Percentiles rank a stretch among this genome's conserved stretches.
Evolutionary conservation across 2,329 filamentous ascomycete genomes (phyloP).

Genomic region (Phyllosticta citriasiana): DNA sequence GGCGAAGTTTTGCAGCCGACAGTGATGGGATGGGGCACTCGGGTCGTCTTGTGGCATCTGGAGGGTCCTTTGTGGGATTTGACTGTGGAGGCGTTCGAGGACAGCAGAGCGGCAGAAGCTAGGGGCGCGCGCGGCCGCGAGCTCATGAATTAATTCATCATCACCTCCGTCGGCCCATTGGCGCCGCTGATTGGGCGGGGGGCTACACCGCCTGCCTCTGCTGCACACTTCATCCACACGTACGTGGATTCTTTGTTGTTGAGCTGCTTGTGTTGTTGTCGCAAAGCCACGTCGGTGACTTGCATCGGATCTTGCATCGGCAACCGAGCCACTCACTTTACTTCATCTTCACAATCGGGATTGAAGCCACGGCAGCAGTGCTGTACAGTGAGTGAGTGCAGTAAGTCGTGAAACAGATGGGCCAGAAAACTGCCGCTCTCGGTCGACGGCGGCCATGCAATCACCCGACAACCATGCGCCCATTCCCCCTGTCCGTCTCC

Average conservation of each 20-base stretch:
- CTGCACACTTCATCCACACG: neutral
- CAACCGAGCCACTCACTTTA: neutral
- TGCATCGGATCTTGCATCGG: neutral
- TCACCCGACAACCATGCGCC: neutral
- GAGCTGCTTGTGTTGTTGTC: neutral
- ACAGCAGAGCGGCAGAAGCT: neutral
- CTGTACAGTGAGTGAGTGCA: too few relatives aligned
- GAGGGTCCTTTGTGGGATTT: constrained; percentile 4
- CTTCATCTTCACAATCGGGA: too few relatives aligned
- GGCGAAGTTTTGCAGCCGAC: neutral
- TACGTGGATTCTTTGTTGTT: neutral
- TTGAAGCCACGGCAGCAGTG: too few relatives aligned
- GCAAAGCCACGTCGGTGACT: neutral
- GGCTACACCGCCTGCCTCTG: neutral
- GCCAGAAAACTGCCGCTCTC: neutral
- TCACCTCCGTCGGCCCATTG: neutral
- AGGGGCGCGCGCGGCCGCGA: neutral
- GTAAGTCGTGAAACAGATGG: neutral
- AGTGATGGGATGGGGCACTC: constrained; percentile 2
- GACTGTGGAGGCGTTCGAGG: constrained; percentile 1
- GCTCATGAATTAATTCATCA: neutral
- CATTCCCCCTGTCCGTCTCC: too few relatives aligned
- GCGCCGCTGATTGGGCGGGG: neutral
- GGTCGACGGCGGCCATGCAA: neutral
- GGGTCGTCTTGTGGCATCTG: constrained; percentile 6